A percentile compares a stretch with the other conserved stretches of the same genome.
phyloP scores from a whole-genome alignment of 2,329 filamentous ascomycete species.

The Monilinia vaccinii-corymbosi region DNA sequence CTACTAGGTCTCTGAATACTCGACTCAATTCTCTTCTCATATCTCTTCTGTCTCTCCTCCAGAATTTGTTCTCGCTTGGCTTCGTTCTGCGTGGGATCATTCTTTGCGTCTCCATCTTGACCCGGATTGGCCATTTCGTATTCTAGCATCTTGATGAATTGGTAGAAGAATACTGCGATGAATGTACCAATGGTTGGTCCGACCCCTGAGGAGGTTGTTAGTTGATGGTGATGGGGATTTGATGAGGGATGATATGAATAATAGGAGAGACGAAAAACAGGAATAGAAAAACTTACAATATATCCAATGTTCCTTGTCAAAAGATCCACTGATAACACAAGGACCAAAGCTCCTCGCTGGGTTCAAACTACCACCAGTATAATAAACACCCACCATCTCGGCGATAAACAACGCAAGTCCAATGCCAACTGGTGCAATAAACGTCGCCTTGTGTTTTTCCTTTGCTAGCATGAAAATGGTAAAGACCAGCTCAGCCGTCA shows the following conservation, averaged over 20 bases:
- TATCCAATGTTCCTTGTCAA: slow-evolving; percentile 40
- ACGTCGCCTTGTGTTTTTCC: slow-evolving; percentile 40
- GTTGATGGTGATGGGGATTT: not conserved
- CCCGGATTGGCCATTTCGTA: slow-evolving; percentile 39
- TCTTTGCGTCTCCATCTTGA: slow-evolving; percentile 16
- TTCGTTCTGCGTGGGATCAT: slow-evolving; percentile 8
- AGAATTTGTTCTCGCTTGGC: not conserved
- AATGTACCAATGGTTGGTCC: slow-evolving; percentile 42
- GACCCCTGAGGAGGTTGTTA: slow-evolving; percentile 29
- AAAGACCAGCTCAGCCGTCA: slow-evolving; percentile 39
- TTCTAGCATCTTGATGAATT: slow-evolving; percentile 40
- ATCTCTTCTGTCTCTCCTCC: not conserved
- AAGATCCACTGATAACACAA: slow-evolving; percentile 35
- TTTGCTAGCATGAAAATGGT: slow-evolving; percentile 43
- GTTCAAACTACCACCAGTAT: slow-evolving; percentile 40
- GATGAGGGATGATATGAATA: not conserved
- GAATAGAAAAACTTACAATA: slow-evolving; percentile 26
- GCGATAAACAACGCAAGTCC: slow-evolving; percentile 38
- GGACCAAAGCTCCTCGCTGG: slow-evolving; percentile 40
- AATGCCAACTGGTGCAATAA: slow-evolving; percentile 40
- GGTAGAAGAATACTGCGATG: slow-evolving; percentile 41
- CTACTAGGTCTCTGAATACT: not conserved
- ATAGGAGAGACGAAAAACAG: too few relatives aligned
- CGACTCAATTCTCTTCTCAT: not conserved
- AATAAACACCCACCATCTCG: slow-evolving; percentile 39